Evolutionary conservation across 1,284 basidiomycete species (phyloP), one percentile per base, ranked within the genome.

Genomic region (Apiotrichum porosum): DNA sequence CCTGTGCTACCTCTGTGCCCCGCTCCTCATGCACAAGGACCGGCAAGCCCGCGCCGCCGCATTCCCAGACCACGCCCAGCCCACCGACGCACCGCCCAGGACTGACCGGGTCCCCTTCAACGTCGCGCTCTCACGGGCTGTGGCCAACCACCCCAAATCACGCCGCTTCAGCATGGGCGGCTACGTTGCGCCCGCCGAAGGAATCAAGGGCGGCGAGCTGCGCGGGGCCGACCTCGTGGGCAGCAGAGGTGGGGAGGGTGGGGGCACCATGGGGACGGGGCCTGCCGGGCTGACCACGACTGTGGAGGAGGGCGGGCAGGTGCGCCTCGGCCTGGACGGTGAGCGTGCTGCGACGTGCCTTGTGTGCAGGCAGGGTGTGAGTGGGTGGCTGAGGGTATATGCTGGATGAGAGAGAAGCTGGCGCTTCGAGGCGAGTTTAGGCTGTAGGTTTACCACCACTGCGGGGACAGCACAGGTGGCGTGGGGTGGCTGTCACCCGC

Each of bases 1-100:
- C 42, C 54, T 68, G 23, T 68, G 66, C 46, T 49, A 65, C 47
- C 53, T 68, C 26, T 68, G 66, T 37, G 66, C 62, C 2, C 66
- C 66, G 13, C 49, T 62, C 9, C 54, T 68, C 5, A 54, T 66
- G 39, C 47, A 47, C 36, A 46, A 49, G 28, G 32, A 42, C 22
- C 33, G 39, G 13, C n/a, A n/a, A n/a, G 23, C 26, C 9, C 21
- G 24, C 22, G 26, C 34, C 14, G 47, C 31, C 6, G 22, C 30
- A 24, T 26, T 36, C 14, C 22, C 36, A 1, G 26, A 21, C 30
- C 23, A 36, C 8, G 5, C 21, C 18, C 37, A 9, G 9, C 31
- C 37, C 22, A 6, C 31, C 15, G 13, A 24, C 13, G 32, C 35
- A 23, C 9, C 23, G 15, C 34, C 30, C 14, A 21, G n/a, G n/a